Percentiles rank a stretch among this genome's conserved stretches.
Evolutionary conservation across 306 rosid genomes (phyloP).

Genomic region (Lupinus albus): DNA sequence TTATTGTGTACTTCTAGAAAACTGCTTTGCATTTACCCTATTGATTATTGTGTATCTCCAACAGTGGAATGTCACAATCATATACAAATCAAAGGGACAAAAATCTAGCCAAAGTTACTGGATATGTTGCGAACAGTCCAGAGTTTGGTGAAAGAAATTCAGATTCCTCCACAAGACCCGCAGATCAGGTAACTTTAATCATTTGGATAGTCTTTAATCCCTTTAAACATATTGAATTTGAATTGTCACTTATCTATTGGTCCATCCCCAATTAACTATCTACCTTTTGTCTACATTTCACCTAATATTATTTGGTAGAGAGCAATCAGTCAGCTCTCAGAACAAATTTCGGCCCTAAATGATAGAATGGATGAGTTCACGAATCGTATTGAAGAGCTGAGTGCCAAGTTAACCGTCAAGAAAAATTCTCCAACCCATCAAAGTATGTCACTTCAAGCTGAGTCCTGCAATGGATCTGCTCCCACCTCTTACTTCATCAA

Average conservation of each 20-base stretch:
- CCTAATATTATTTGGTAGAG: slow-evolving; percentile 52
- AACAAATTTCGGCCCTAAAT: slow-evolving; percentile 85
- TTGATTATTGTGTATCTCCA: slow-evolving; percentile 37
- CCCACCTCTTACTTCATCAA: slow-evolving; percentile 76
- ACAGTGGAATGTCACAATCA: slow-evolving; percentile 86
- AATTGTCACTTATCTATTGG: slow-evolving; percentile 17
- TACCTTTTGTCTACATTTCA: slow-evolving; percentile 12
- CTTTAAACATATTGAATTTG: slow-evolving; percentile 29
- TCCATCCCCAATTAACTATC: not conserved
- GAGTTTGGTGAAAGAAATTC: slow-evolving; percentile 70
- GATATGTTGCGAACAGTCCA: slow-evolving; percentile 51
- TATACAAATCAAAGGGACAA: slow-evolving; percentile 85
- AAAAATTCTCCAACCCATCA: slow-evolving; percentile 74
- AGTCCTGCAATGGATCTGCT: slow-evolving; percentile 81
- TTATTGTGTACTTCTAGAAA: not conserved
- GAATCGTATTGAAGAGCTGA: slow-evolving; percentile 81
- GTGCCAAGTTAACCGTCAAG: slow-evolving; percentile 63
- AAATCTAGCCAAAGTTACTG: slow-evolving; percentile 56
- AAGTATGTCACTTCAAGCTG: slow-evolving; percentile 71
- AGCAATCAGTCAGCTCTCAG: slow-evolving; percentile 72
- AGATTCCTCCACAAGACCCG: slow-evolving; percentile 52
- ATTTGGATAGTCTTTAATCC: slow-evolving; percentile 8
- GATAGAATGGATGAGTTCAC: slow-evolving; percentile 97
- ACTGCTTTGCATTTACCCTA: slow-evolving; percentile 27
- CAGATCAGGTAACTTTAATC: slow-evolving; percentile 61